phyloP scores from a whole-genome alignment of 306 rosid species.

The Ormosia emarginata region DNA sequence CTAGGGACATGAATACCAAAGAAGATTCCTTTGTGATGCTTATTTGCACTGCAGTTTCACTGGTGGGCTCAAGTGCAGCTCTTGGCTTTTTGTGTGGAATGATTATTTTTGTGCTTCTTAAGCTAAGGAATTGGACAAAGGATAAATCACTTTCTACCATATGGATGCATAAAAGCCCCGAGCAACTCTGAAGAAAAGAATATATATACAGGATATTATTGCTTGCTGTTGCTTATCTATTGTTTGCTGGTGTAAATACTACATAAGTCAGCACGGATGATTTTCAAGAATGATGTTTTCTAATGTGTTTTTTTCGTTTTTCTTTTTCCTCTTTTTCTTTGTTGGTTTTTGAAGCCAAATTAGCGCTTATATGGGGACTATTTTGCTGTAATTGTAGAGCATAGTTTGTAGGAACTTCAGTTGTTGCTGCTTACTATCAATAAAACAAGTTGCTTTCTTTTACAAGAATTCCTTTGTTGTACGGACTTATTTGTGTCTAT shows the following conservation, averaged over 20 bases:
- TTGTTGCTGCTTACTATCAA: not conserved
- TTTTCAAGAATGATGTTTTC: not conserved
- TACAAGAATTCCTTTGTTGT: not conserved
- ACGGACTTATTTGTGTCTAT: not conserved
- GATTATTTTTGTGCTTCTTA: constrained; percentile 34
- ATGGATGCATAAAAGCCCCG: constrained; percentile 2
- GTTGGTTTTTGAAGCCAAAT: not conserved
- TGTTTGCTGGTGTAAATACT: not conserved
- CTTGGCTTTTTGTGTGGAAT: constrained; percentile 60
- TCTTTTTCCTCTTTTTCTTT: not conserved
- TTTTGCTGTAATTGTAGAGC: not conserved
- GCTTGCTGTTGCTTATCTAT: not conserved
- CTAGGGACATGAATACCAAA: constrained; percentile 53
- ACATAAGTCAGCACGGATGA: not conserved
- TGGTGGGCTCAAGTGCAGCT: constrained; percentile 59
- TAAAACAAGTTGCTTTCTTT: not conserved
- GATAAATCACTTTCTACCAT: constrained; percentile 22
- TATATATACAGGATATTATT: not conserved
- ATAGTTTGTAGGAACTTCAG: not conserved
- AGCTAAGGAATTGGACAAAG: constrained; percentile 39
- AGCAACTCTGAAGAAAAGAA: not conserved
- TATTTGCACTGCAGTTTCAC: constrained; percentile 47
- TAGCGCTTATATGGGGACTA: not conserved
- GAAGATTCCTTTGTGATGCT: constrained; percentile 66
- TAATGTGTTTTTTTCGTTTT: not conserved